Evolutionary conservation across 192 early-diverging fungal species (phyloP).

Genomic region (Podochytrium sp.): DNA sequence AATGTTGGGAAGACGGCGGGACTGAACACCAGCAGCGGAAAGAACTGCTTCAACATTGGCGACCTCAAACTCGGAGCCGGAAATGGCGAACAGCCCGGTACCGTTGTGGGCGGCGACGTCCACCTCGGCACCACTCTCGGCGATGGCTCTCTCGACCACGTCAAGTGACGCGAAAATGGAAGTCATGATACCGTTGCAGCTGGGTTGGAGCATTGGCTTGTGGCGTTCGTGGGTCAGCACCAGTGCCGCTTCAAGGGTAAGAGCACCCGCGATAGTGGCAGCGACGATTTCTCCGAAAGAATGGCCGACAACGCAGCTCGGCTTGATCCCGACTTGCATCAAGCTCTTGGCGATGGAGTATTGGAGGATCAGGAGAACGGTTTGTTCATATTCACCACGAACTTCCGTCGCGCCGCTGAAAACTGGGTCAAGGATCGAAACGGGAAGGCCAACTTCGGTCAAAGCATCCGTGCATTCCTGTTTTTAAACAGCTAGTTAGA

Average conservation of each 20-base stretch:
- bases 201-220: neutral
- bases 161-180: neutral
- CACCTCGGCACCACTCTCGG: neutral
- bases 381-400: constrained; percentile 13
- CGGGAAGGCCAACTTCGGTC: neutral
- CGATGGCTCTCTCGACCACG: neutral
- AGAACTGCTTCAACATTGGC: neutral
- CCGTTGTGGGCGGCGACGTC: neutral
- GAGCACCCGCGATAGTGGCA: neutral
- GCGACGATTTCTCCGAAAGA: constrained; percentile 21
- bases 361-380: neutral
- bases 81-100: neutral
- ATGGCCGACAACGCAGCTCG: constrained; percentile 2
- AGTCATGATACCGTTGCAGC: neutral
- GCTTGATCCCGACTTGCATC: neutral
- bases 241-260: neutral
- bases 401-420: neutral
- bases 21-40: neutral
- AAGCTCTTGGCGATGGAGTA: neutral
- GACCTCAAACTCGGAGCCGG: neutral
- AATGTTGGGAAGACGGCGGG: neutral
- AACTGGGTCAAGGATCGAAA: neutral
- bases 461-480: neutral
- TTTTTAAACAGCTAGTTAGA: neutral
- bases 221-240: neutral